phyloP scores from a whole-genome alignment of 768 basidiomycete genomes.

The Russula compacta region DNA sequence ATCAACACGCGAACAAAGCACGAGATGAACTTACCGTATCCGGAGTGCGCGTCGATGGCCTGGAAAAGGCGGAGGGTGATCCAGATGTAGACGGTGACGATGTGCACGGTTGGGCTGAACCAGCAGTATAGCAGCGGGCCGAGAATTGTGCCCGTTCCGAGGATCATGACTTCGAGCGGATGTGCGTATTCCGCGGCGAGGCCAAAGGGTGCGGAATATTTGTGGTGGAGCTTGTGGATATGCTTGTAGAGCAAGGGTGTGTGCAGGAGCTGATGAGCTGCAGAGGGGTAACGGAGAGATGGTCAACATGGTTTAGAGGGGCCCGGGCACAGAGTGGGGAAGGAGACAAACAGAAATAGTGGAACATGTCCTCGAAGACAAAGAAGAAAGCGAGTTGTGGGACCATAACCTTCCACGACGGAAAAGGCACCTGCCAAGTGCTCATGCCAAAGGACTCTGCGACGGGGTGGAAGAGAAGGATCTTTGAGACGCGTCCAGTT shows the following conservation, averaged over 20 bases:
- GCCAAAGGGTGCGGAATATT: constrained; percentile 94
- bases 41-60: constrained; percentile 94
- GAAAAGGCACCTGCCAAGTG: constrained; percentile 92
- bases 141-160: constrained; percentile 83
- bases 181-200: constrained; percentile 98
- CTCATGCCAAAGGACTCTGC: constrained; percentile 83
- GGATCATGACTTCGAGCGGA: constrained; percentile 91
- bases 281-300: not conserved
- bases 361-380: constrained; percentile 92
- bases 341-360: constrained; percentile 62
- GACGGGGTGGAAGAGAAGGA: constrained; percentile 86
- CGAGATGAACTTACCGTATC: constrained; percentile 53
- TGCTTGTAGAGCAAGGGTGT: constrained; percentile 77
- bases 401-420: constrained; percentile 54
- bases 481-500: constrained; percentile 34
- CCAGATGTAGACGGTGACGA: constrained; percentile 90
- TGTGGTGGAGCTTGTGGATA: constrained; percentile 97
- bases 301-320: not conserved
- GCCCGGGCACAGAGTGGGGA: not conserved
- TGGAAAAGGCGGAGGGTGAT: constrained; percentile 92
- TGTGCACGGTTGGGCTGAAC: constrained; percentile 73
- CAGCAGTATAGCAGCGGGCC: constrained; percentile 84
- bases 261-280: constrained; percentile 87
- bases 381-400: constrained; percentile 85
- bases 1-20: not conserved